Evolutionary conservation across 2,329 filamentous ascomycete species (phyloP), one percentile per base, ranked within the genome.

Genomic region (Exophiala sp.): DNA sequence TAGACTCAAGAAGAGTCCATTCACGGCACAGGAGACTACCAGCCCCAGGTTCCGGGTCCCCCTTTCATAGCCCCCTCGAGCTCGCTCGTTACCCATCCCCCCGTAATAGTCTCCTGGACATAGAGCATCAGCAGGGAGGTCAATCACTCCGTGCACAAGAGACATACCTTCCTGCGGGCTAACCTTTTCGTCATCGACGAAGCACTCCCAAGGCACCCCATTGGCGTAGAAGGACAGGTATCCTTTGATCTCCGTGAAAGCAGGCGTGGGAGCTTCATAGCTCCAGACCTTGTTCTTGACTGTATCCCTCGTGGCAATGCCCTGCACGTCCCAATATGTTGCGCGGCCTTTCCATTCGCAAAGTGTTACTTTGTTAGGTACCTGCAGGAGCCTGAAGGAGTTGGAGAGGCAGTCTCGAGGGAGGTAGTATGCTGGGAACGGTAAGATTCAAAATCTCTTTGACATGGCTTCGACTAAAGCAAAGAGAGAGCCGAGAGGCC

Each of bases 281-380:
- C 73, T 76, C 80, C 80, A 83, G 24, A 80, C 73, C 16, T 78
- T 69, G 60, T 78, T 72, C 46, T 67, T 63, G 6, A 82, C 68
- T 1, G 65, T 65, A 34, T 68, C 60, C n/a, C 62, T 64, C 5
- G 63, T 61, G 35, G 63, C 62, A 35, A 63, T 64, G 2, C 72
- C 69, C 32, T 65, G 66, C 39, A 78, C 64, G 49, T 72, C 67
- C 65, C 78, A 80, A 62, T 83, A 82, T 1, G 76, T 80, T 9
- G 80, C 79, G 22, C 64, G 63, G 34, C 79, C 79, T 63, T 82
- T 82, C 76, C 77, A 82, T 63, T 82, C 79, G 65, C 78, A 82
- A 55, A 72, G 77, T 3, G 75, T 70, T 50, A 46, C 43, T 34
- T 64, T 66, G 49, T 71, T 70, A 1, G 67, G 63, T 2, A 75